Evolutionary conservation across 2,329 filamentous ascomycete species (phyloP).

Genomic region (Onygenales sp.): DNA sequence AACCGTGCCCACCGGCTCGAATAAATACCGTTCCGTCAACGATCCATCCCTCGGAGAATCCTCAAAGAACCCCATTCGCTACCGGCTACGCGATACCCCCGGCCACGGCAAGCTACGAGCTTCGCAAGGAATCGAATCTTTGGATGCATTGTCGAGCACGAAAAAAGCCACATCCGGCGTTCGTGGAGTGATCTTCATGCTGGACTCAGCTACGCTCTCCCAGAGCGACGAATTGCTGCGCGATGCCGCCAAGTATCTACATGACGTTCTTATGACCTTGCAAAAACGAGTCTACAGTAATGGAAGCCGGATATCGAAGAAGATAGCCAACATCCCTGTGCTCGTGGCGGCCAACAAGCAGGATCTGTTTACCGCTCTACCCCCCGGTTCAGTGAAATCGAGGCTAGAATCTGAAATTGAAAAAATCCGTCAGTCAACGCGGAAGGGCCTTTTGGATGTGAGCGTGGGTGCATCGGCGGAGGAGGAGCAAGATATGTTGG

Average conservation of each 20-base stretch:
- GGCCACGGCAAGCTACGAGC: slow-evolving; percentile 89
- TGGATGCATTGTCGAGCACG: slow-evolving; percentile 25
- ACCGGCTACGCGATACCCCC: slow-evolving; percentile 60
- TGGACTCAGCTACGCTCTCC: slow-evolving; percentile 66
- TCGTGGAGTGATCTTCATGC: slow-evolving; percentile 70
- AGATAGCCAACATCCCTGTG: slow-evolving; percentile 56
- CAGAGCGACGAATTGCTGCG: slow-evolving; percentile 42
- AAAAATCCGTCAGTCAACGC: slow-evolving; percentile 64
- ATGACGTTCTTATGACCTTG: slow-evolving; percentile 75
- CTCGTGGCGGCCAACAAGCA: slow-evolving; percentile 90
- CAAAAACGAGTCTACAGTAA: slow-evolving; percentile 57
- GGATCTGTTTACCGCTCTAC: slow-evolving; percentile 88
- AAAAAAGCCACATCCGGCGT: slow-evolving; percentile 19
- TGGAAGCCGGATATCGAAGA: slow-evolving; percentile 42
- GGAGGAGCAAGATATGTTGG: slow-evolving; percentile 72
- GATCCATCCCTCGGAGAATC: slow-evolving; percentile 55
- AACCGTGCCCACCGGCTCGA: slow-evolving; percentile 43
- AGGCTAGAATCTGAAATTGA: slow-evolving; percentile 73
- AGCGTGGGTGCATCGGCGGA: slow-evolving; percentile 48
- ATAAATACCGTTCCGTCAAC: slow-evolving; percentile 56
- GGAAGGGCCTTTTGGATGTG: slow-evolving; percentile 73
- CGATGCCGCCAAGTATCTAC: slow-evolving; percentile 72
- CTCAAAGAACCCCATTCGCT: slow-evolving; percentile 26
- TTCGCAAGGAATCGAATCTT: slow-evolving; percentile 36
- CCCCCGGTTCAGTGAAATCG: slow-evolving; percentile 62